phyloP scores from a whole-genome alignment of 352 stramenopile species.

The Globisporangium iwayamae region DNA sequence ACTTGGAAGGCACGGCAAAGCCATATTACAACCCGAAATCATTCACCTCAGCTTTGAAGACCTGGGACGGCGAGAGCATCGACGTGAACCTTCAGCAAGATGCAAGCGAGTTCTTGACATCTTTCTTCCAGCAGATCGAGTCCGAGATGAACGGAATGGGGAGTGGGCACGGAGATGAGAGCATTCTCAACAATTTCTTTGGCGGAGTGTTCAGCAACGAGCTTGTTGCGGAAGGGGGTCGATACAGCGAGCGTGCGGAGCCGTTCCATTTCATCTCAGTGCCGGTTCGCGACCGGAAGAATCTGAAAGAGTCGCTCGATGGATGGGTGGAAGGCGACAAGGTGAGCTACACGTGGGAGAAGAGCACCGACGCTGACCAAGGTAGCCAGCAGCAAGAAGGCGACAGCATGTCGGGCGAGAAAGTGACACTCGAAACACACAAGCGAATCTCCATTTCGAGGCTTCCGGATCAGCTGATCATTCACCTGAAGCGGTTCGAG shows the following conservation, averaged over 20 bases:
- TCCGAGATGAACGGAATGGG: constrained; percentile 84
- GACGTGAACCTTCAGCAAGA: constrained; percentile 92
- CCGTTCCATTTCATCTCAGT: constrained; percentile 91
- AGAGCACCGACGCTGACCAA: constrained; percentile 22
- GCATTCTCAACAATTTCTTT: constrained; percentile 84
- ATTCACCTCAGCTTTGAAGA: constrained; percentile 82
- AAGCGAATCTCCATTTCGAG: constrained; percentile 89
- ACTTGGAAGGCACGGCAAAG: constrained; percentile 84
- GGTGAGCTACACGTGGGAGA: constrained; percentile 90
- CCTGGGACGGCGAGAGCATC: constrained; percentile 85
- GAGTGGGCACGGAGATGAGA: constrained; percentile 56
- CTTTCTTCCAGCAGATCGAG: constrained; percentile 92
- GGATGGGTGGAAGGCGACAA: constrained; percentile 88
- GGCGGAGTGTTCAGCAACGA: constrained; percentile 91
- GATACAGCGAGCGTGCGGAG: constrained; percentile 87
- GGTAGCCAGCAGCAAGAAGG: constrained; percentile 17
- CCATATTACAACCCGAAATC: constrained; percentile 80
- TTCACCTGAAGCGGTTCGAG: constrained; percentile 95
- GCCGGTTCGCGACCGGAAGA: constrained; percentile 84
- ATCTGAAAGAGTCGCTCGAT: constrained; percentile 81
- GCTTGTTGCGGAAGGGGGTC: constrained; percentile 80
- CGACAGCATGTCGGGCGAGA: constrained; percentile 35
- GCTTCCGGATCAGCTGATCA: constrained; percentile 87
- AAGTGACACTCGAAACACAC: constrained; percentile 85
- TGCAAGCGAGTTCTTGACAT: constrained; percentile 91